Evolutionary conservation across 345 rosid genomes (phyloP).

Genomic region (Hibiscus syriacus): DNA sequence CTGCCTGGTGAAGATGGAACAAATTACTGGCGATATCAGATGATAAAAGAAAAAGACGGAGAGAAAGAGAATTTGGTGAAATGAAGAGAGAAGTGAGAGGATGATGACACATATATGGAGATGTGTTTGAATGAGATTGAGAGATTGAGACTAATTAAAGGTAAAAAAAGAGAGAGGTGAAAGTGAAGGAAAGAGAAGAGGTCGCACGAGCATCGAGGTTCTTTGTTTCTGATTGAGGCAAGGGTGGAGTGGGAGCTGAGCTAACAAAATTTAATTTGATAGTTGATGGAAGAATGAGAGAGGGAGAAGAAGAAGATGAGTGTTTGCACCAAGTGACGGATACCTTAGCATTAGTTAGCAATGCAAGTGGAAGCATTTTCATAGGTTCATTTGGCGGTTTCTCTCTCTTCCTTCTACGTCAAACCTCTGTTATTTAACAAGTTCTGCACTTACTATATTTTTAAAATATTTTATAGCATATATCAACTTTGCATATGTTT

Average conservation of each 20-base stretch:
- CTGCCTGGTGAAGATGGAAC: too few relatives aligned
- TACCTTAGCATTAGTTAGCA: neutral
- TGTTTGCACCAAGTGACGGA: neutral
- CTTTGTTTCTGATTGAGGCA: neutral
- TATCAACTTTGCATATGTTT: too few relatives aligned
- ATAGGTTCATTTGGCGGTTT: constrained; percentile 57
- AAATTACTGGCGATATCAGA: too few relatives aligned
- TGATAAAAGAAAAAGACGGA: too few relatives aligned
- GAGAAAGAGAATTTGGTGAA: too few relatives aligned
- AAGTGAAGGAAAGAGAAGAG: neutral
- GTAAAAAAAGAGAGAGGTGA: neutral
- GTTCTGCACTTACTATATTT: neutral
- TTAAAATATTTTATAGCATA: too few relatives aligned
- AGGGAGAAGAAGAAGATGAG: neutral
- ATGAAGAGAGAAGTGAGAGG: neutral
- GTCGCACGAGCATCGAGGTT: constrained; percentile 41
- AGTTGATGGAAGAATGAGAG: constrained; percentile 15
- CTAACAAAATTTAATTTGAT: neutral
- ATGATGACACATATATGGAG: constrained; percentile 47
- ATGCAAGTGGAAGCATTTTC: constrained; percentile 48
- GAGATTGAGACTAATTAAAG: too few relatives aligned
- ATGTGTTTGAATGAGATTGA: too few relatives aligned
- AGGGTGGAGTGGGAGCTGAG: too few relatives aligned
- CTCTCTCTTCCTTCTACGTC: constrained; percentile 16
- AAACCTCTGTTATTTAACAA: neutral